Evolutionary conservation across 768 basidiomycete genomes (phyloP), one percentile per base, ranked within the genome.

Genomic region (Collybiopsis confluens): DNA sequence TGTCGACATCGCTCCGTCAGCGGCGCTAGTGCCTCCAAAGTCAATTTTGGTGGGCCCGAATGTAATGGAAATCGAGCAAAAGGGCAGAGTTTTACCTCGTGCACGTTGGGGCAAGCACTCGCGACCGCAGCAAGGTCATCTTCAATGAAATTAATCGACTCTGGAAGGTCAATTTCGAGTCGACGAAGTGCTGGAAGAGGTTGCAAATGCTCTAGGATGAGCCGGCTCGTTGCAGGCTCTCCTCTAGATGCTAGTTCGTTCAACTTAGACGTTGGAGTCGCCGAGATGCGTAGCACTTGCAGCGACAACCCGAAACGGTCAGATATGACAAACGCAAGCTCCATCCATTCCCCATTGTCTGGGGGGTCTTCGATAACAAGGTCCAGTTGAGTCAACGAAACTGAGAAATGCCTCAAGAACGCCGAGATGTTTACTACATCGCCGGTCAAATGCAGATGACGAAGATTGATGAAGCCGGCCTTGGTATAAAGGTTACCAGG

Each of bases 341-440:
- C 82, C 56, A 81, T 82, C 89, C 89, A 91, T 62, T 90, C 88
- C 7, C 77, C 78, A 54, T 77, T 77, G 62, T 83, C 82, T 20
- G 87, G 86, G 15, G 89, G 87, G 60, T 91, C 89, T 58, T 91
- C 89, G 59, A 91, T 85, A 64, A 84, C 73, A 36, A 91, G 79
- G 45, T 90, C 89, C 50, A 91, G 74, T 48, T 79, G 77, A n/a
- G 74, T 72, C 62, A 90, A 68, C n/a, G 78, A 74, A 64, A 79
- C 81, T 18, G 81, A 76, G 60, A 90, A 65, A 61, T 88, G 86
- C 60, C 77, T 82, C 59, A 90, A 67, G 72, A 90, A 91, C 6
- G 83, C 81, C 9, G 81, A 80, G 53, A 90, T 80, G 65, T 84
- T 88, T 6, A 79, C 75, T 7, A 80, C 81, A 56, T 85, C 83